Percentiles rank a stretch among this genome's conserved stretches.
phyloP scores from a whole-genome alignment of 2,329 filamentous ascomycete genomes.

The Penicillium nordicum region DNA sequence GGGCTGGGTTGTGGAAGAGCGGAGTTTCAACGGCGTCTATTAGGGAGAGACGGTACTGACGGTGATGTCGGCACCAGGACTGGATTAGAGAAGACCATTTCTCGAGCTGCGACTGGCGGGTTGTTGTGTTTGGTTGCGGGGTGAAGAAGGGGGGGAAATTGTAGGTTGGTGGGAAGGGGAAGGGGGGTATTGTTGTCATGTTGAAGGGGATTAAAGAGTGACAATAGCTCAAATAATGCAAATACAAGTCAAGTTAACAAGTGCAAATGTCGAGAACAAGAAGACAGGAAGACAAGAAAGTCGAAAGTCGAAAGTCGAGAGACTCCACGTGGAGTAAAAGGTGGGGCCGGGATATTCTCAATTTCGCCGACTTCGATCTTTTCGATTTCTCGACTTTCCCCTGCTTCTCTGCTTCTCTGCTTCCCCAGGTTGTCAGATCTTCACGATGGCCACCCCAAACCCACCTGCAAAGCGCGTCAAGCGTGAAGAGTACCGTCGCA shows the following conservation, averaged over 20 bases:
- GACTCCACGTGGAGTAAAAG: conserved; percentile 3
- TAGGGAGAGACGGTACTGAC: conserved; percentile 71
- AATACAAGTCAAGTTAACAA: not conserved
- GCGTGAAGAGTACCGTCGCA: conserved; percentile 60
- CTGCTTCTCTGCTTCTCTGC: not conserved
- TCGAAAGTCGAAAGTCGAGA: not conserved
- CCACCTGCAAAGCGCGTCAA: conserved; percentile 59
- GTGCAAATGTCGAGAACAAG: not conserved
- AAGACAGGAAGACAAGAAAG: not conserved
- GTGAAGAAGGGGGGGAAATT: conserved; percentile 55
- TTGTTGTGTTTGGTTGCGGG: conserved; percentile 46
- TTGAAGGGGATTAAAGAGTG: not conserved
- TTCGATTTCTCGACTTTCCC: conserved; percentile 8
- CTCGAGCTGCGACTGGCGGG: conserved; percentile 54
- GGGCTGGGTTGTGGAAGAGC: conserved; percentile 52
- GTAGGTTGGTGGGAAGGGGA: conserved; percentile 43
- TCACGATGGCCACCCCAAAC: conserved; percentile 22
- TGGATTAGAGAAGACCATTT: conserved; percentile 88
- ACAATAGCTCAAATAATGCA: not conserved
- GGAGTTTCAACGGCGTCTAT: conserved; percentile 57
- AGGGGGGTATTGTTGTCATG: conserved; percentile 24
- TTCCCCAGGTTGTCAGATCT: not conserved
- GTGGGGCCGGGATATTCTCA: conserved; percentile 13
- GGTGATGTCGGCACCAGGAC: conserved; percentile 74
- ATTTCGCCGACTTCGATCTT: conserved; percentile 1